phyloP scores from a whole-genome alignment of 306 rosid species.

The Castanospermum australe region DNA sequence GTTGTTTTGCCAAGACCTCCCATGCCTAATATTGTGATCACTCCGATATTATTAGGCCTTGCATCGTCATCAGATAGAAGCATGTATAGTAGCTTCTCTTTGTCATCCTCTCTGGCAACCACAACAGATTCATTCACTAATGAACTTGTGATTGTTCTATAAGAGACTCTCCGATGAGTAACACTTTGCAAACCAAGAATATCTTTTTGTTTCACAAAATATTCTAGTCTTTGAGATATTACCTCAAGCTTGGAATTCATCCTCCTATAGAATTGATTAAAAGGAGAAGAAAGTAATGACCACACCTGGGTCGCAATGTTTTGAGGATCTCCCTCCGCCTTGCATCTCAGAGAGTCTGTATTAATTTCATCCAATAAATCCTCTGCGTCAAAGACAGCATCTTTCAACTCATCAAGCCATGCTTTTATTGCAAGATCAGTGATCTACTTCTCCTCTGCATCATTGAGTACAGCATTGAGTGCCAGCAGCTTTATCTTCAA shows the following conservation, averaged over 20 bases:
- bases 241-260: constrained; percentile 34
- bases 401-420: constrained; percentile 29
- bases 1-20: constrained; percentile 48
- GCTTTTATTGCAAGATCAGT: background rate
- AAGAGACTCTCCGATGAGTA: background rate
- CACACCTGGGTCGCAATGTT: constrained; percentile 20
- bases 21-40: constrained; percentile 29
- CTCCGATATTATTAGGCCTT: background rate
- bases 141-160: constrained; percentile 33
- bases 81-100: constrained; percentile 17
- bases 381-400: constrained; percentile 11
- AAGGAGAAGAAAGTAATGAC: constrained; percentile 25
- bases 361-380: constrained; percentile 14
- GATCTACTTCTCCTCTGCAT: constrained; percentile 27
- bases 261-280: constrained; percentile 20
- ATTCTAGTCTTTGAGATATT: constrained; percentile 24
- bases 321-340: background rate
- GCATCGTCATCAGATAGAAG: constrained; percentile 17
- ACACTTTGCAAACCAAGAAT: constrained; percentile 40
- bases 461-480: constrained; percentile 13
- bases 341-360: background rate
- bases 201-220: constrained; percentile 37
- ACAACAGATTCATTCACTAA: constrained; percentile 42
- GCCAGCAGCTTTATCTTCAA: background rate
- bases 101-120: constrained; percentile 39